Conservation (phyloP, 345 rosid genomes). For the Leavenworthia alabamica region DNA sequence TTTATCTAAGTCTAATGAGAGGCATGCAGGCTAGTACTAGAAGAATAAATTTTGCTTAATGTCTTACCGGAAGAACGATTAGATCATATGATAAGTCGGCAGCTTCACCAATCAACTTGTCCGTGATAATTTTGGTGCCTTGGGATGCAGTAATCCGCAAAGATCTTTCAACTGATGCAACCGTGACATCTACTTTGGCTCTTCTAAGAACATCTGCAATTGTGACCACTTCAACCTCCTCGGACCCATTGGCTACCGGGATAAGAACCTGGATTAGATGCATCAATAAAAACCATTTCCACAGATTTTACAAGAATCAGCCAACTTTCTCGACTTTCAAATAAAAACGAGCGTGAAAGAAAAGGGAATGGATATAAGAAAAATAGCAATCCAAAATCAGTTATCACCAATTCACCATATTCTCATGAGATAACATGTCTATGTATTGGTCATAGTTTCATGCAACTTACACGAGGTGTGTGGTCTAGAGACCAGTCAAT, state of each 20-base stretch:
- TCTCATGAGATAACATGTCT: background rate
- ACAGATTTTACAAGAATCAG: constrained; percentile 5
- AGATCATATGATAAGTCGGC: constrained; percentile 54
- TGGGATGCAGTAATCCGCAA: constrained; percentile 55
- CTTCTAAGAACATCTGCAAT: constrained; percentile 66
- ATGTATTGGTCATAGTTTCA: constrained; percentile 3
- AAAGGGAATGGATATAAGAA: background rate
- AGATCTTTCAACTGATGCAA: constrained; percentile 76
- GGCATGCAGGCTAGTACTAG: background rate
- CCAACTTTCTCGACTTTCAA: background rate
- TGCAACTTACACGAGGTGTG: constrained; percentile 56
- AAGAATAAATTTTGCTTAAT: background rate
- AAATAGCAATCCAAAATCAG: background rate
- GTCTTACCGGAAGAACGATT: constrained; percentile 76
- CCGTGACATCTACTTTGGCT: constrained; percentile 73
- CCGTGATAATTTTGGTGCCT: constrained; percentile 73
- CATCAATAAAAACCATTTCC: constrained; percentile 4
- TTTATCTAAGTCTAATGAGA: background rate
- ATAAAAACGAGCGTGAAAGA: background rate
- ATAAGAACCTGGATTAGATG: constrained; percentile 56
- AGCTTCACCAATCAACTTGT: constrained; percentile 58
- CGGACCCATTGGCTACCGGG: constrained; percentile 84
- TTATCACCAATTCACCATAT: constrained; percentile 7
- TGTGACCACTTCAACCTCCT: constrained; percentile 67
- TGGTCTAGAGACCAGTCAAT: constrained; percentile 64